Evolutionary conservation across 495 filamentous ascomycete genomes (phyloP).

Genomic region (Chaetomium fimeti): DNA sequence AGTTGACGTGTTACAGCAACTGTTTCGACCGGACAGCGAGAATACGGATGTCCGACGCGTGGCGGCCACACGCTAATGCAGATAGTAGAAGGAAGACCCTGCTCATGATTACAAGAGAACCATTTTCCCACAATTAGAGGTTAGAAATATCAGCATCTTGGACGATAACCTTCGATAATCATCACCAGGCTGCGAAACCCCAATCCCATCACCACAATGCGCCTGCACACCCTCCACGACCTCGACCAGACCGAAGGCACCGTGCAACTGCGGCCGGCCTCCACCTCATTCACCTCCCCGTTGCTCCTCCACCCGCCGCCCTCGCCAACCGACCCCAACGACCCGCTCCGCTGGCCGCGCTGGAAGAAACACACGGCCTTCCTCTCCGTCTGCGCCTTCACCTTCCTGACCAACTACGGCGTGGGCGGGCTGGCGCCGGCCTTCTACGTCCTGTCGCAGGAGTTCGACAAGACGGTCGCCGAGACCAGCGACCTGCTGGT

Average conservation of each 20-base stretch:
- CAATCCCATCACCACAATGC: conserved; percentile 23
- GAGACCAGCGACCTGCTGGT: conserved; percentile 35
- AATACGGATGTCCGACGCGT: not conserved
- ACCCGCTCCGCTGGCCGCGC: conserved; percentile 38
- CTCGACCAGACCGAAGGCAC: conserved; percentile 36
- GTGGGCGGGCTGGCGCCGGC: conserved; percentile 36
- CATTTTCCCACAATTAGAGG: no score
- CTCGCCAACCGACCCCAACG: conserved; percentile 38
- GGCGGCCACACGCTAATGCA: not conserved
- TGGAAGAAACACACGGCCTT: conserved; percentile 39
- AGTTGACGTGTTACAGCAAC: not conserved
- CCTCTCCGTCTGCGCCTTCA: conserved; percentile 35
- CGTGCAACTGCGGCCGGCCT: conserved; percentile 29
- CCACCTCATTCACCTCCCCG: conserved; percentile 17
- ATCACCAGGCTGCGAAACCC: not conserved
- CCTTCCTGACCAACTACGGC: conserved; percentile 46
- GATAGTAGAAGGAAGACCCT: not conserved
- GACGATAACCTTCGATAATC: no score
- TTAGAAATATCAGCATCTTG: no score
- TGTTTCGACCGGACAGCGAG: not conserved
- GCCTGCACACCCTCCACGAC: conserved; percentile 35
- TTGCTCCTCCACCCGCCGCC: conserved; percentile 29
- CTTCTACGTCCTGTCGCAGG: conserved; percentile 33
- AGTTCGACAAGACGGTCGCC: conserved; percentile 32
- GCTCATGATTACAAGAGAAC: not conserved